These are phyloP conservation scores for Dorcoceras hygrometricum DNA, from an alignment of 257 asterid species.

Conservation along the genomic window DNA sequence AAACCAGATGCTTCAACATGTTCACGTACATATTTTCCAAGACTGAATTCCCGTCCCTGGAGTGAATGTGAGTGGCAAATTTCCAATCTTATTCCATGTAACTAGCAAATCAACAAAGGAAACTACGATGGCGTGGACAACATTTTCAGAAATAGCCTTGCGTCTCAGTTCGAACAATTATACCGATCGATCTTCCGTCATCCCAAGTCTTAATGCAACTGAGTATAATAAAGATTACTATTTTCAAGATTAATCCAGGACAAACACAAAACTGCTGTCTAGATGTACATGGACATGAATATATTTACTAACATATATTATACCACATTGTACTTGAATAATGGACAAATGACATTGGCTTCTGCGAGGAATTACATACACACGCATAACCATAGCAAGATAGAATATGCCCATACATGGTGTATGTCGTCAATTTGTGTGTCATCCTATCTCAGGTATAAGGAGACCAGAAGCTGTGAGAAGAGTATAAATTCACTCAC, in stretches of 20 bases:
- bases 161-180: no score
- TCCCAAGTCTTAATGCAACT: background rate
- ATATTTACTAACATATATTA: constrained; percentile 34
- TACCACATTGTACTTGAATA: constrained; percentile 51
- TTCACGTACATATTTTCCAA: no score
- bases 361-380: constrained; percentile 20
- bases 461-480: constrained; percentile 81
- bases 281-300: constrained; percentile 26
- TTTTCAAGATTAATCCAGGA: constrained; percentile 20
- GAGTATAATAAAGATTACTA: background rate
- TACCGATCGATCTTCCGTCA: no score
- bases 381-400: constrained; percentile 26
- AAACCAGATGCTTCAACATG: background rate
- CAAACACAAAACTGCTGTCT: constrained; percentile 21
- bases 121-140: background rate
- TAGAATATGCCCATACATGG: constrained; percentile 19
- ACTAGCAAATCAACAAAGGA: background rate
- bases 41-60: background rate
- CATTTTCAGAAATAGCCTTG: no score
- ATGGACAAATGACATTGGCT: constrained; percentile 22
- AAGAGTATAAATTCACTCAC: constrained; percentile 83
- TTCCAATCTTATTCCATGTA: background rate
- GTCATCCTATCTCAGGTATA: constrained; percentile 59
- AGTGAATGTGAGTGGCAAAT: background rate
- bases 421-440: background rate